Evolutionary conservation across 169 alveolate genomes (phyloP), one percentile per base, ranked within the genome.

Genomic region (Babesia gibsoni): DNA sequence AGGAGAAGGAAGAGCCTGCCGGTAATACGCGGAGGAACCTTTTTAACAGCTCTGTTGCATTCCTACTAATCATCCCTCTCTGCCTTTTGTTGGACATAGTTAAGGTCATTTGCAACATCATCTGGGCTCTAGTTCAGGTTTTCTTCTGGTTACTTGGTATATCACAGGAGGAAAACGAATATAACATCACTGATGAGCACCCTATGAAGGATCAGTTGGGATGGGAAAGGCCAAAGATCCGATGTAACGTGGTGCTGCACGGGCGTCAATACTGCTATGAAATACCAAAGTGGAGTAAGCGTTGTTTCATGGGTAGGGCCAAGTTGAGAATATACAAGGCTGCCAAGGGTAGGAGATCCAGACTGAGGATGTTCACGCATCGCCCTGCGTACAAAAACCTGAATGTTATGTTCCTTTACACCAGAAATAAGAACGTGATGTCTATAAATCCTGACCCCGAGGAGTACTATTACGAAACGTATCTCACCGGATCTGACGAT

Each of bases 11-110:
- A 48, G 29, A 48, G 25, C 9, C 56, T 48, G 10, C 20, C 10
- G 33, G 33, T 37, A 20, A 49, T 3, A 52, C 20, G 39, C 33
- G 36, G 14, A n/a, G 68, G 25, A 58, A n/a, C 35, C 27, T 30
- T 30, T 10, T 70, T 7, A 49, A 70, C 37, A 59, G 53, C 35
- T 16, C 58, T 29, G 27, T 56, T 22, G 58, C 67, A 16, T 32
- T 70, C 33, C 29, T 42, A 53, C 36, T 70, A 22, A 54, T 39
- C 16, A 14, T 70, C 46, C 70, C 48, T n/a, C 42, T 45, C 20
- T 70, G 82, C 45, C 32, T 70, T 10, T 27, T 70, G 49, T 16
- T 70, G 66, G 82, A 70, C 29, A 18, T 70, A 27, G 33, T 39
- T 7, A 42, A 58, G 64, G 36, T 70, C 14, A 7, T 59, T 3